Conservation (phyloP, 2,329 filamentous ascomycete genomes). For the Xylariaceae sp. region DNA sequence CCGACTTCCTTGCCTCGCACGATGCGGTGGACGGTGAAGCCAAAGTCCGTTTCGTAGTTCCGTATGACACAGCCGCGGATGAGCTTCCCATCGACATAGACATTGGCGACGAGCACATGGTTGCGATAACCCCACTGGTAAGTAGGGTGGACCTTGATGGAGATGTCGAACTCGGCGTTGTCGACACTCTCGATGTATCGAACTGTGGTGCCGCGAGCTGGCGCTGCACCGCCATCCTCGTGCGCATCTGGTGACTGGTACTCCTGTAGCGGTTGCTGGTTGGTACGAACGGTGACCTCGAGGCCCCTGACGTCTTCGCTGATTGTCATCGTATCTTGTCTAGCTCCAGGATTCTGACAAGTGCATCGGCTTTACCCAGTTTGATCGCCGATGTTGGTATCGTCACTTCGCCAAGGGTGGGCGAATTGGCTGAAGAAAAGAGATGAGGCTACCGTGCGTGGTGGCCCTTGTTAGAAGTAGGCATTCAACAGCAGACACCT, state of each 20-base stretch:
- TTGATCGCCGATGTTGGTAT: no score
- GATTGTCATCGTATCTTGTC: slow-evolving; percentile 22
- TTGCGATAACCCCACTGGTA: slow-evolving; percentile 26
- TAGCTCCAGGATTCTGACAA: not conserved
- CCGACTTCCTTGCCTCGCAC: slow-evolving; percentile 3
- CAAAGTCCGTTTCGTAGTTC: accelerated
- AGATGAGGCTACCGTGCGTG: no score
- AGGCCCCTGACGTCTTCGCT: slow-evolving; percentile 23
- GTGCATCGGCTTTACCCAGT: no score
- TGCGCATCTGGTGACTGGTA: slow-evolving; percentile 22
- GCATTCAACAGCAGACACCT: no score
- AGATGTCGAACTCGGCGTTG: slow-evolving; percentile 23
- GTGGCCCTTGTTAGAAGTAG: no score
- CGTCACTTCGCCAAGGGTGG: no score
- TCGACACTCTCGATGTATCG: slow-evolving; percentile 31
- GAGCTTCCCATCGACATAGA: slow-evolving; percentile 23
- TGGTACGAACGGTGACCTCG: slow-evolving; percentile 20
- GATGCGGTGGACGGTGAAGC: not conserved
- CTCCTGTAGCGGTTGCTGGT: slow-evolving; percentile 18
- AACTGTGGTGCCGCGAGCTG: slow-evolving; percentile 9
- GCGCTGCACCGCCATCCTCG: slow-evolving; percentile 2
- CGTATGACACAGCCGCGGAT: slow-evolving; percentile 6
- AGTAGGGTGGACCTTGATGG: slow-evolving; percentile 9
- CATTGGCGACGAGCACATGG: slow-evolving; percentile 14
- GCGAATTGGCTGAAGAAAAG: no score